Base-by-base conservation (phyloP, 352 stramenopile genomes). In the Pythium phragmiticola region DNA sequence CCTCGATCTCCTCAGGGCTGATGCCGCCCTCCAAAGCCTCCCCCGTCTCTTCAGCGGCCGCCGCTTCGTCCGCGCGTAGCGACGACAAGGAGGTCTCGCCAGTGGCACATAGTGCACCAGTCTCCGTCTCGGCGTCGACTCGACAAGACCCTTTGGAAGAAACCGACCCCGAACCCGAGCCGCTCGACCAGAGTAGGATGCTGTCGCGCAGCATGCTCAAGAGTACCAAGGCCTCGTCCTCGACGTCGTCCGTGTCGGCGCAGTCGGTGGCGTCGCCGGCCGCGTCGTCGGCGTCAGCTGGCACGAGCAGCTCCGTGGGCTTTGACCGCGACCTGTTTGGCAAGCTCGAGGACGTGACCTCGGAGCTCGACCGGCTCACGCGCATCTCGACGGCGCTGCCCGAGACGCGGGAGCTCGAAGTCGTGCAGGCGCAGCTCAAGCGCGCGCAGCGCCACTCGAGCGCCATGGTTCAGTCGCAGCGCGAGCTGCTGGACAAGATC, bases 401-500 rank as follows among this genome's bases (percentile, higher is more conserved):
- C 56, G 73, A 66, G 36, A 78, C 55, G 41, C 64, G 45, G 33
- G 80, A 84, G 65, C 65, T 88, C 23, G 71, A 66, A 9, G 36
- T 60, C 9, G 66, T 87, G 43, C 76, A 79, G 53, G 63, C 45
- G 12, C 73, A 88, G 55, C 73, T 90, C 7, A 41, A 57, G 51
- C 66, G 65, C 36, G 69, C 75, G 42, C 72, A 83, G 54, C 70
- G 69, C n/a, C 73, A 66, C 47, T 84, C 80, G 11, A 66, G 69
- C 26, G 54, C 63, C 17, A 69, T 82, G 45, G 69, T 84, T 8
- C 70, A 76, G 36, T 77, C 74, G 26, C 82, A 90, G 64, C 82
- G 84, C 50, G 74, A 83, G 56, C 75, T 92, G 62, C 82, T 83
- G 28, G 76, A 82, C 30, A 76, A 84, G 60, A 76, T 89, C n/a